phyloP scores from a whole-genome alignment of 176 grass and related monocot genomes.

The Cenchrus americanus region DNA sequence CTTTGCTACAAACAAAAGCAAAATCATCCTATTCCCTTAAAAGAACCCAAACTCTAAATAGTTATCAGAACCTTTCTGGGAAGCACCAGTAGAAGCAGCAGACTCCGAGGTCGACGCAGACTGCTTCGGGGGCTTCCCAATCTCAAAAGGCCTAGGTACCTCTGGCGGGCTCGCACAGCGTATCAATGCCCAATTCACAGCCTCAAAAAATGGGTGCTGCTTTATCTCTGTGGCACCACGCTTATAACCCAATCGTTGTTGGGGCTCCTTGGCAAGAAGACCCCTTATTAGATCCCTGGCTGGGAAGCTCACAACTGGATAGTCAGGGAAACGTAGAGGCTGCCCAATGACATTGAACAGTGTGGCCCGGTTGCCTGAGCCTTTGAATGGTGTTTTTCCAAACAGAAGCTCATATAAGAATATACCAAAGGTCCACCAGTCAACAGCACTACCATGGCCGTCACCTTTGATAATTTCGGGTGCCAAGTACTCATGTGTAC shows the following conservation, averaged over 20 bases:
- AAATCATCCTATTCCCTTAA: slow-evolving; percentile 38
- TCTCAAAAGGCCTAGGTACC: slow-evolving; percentile 65
- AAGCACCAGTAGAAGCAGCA: slow-evolving; percentile 29
- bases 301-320: slow-evolving; percentile 71
- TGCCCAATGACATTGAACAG: slow-evolving; percentile 92
- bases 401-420: slow-evolving; percentile 93
- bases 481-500: slow-evolving; percentile 92
- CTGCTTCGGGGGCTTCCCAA: slow-evolving; percentile 48
- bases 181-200: slow-evolving; percentile 91
- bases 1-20: slow-evolving; percentile 29
- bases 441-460: slow-evolving; percentile 90
- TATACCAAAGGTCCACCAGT: slow-evolving; percentile 97
- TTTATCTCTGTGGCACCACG: slow-evolving; percentile 92
- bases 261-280: slow-evolving; percentile 85
- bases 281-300: slow-evolving; percentile 79
- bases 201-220: slow-evolving; percentile 89
- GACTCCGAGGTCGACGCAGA: slow-evolving; percentile 23
- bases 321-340: slow-evolving; percentile 69
- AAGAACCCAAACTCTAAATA: slow-evolving; percentile 96
- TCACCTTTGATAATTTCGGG: slow-evolving; percentile 96
- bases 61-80: slow-evolving; percentile 62
- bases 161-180: slow-evolving; percentile 87
- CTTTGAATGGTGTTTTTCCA: slow-evolving; percentile 94
- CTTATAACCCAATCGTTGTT: slow-evolving; percentile 70
- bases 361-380: slow-evolving; percentile 73